phyloP scores from a whole-genome alignment of 129 eudicot genomes.

The Pulicaria dysenterica region DNA sequence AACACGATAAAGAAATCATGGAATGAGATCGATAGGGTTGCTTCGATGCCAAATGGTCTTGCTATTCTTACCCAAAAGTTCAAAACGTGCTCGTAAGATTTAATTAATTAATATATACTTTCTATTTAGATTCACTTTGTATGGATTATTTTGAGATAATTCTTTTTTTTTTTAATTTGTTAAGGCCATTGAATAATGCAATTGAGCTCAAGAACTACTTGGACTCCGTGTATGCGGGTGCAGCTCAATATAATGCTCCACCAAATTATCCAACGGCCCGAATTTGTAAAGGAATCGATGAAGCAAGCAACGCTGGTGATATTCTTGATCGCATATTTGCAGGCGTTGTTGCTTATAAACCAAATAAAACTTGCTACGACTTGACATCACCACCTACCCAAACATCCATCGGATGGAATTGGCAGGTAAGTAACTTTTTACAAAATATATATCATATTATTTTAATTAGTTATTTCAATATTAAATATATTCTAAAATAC shows the following conservation, averaged over 20 bases:
- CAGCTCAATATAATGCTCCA: constrained; percentile 66
- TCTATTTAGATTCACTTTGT: too few species aligned
- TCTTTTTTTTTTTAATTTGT: constrained; percentile 10
- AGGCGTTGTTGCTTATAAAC: constrained; percentile 43
- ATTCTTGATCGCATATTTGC: constrained; percentile 55
- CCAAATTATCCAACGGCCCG: constrained; percentile 48
- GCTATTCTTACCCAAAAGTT: constrained; percentile 52
- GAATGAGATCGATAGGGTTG: constrained; percentile 61
- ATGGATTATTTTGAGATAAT: neutral
- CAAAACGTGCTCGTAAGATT: constrained; percentile 69
- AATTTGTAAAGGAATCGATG: constrained; percentile 64
- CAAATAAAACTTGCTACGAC: constrained; percentile 34
- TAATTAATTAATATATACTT: neutral
- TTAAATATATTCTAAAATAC: too few species aligned
- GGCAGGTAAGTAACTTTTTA: constrained; percentile 64
- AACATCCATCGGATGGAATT: constrained; percentile 51
- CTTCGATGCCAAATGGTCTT: constrained; percentile 59
- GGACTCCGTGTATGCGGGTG: constrained; percentile 36
- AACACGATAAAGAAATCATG: constrained; percentile 61
- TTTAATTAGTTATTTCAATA: neutral
- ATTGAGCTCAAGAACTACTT: constrained; percentile 47
- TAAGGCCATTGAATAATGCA: constrained; percentile 43
- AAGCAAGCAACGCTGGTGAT: constrained; percentile 46
- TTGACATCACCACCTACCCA: constrained; percentile 17
- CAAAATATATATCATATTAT: neutral